Percentiles rank a stretch among this genome's conserved stretches.
Conservation (phyloP, 768 basidiomycete genomes). For the Cubamyces sp. region DNA sequence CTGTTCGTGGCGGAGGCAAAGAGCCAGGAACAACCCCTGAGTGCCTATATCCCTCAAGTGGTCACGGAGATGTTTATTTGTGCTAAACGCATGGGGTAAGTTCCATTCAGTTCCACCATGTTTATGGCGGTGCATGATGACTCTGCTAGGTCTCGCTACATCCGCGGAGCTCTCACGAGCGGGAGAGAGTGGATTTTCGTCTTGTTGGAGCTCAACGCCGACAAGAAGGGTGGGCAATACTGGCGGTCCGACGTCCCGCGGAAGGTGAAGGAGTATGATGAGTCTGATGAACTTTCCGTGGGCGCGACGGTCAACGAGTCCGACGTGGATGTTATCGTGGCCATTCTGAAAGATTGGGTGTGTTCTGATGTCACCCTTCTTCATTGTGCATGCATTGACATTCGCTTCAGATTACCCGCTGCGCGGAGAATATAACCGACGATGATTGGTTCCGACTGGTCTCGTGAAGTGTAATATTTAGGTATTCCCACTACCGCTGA, state of each 20-base stretch:
- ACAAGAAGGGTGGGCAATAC: background rate
- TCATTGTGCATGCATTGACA: no score
- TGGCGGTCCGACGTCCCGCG: background rate
- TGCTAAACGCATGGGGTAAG: background rate
- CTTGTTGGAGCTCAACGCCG: background rate
- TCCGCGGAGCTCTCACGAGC: background rate
- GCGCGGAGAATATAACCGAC: no score
- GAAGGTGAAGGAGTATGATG: no score
- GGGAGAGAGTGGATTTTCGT: conserved; percentile 1
- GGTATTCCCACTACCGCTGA: no score
- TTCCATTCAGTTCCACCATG: background rate
- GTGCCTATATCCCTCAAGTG: background rate
- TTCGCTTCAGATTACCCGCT: no score
- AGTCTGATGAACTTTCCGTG: no score
- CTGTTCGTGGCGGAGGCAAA: background rate
- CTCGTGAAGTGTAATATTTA: no score
- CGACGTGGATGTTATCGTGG: no score
- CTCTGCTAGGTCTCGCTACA: background rate
- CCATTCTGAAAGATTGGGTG: no score
- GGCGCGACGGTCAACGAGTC: no score
- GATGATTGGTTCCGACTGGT: no score
- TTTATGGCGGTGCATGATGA: background rate
- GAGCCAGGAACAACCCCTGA: background rate
- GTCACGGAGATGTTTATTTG: background rate
- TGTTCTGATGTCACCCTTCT: no score